These are phyloP conservation scores for Haplographium delicatum DNA, from an alignment of 495 filamentous ascomycete genomes.

Conservation along the genomic window DNA sequence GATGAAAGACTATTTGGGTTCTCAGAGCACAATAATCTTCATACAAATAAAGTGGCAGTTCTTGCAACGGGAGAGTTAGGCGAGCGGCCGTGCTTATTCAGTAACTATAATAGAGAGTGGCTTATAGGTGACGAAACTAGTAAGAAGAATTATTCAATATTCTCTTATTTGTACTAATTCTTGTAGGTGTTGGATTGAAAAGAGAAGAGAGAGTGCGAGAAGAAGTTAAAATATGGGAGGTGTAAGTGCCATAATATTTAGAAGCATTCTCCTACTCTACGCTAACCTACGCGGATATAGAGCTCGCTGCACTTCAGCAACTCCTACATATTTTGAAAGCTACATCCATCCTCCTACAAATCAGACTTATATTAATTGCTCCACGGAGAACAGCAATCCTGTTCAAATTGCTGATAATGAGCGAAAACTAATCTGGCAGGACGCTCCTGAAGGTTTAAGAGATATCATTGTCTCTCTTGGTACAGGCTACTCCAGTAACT, in stretches of 20 bases:
- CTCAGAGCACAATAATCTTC: background rate
- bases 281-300: background rate
- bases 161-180: no score
- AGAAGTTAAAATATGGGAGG: background rate
- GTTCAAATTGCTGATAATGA: background rate
- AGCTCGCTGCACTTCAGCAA: background rate
- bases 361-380: background rate
- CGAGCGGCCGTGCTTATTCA: background rate
- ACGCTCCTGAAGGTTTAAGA: background rate
- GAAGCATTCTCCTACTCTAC: background rate
- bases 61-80: background rate
- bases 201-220: background rate
- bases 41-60: background rate
- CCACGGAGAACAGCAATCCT: background rate
- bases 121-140: background rate
- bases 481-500: background rate
- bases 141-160: no score
- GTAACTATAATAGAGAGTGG: background rate
- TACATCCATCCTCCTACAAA: background rate
- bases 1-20: background rate
- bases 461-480: background rate
- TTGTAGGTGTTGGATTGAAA: background rate
- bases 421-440: background rate
- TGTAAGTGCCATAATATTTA: background rate
- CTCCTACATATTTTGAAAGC: slow-evolving; percentile 1